Base-by-base conservation (phyloP, 148 eudicot species). In the Chenopodium quinoa region DNA sequence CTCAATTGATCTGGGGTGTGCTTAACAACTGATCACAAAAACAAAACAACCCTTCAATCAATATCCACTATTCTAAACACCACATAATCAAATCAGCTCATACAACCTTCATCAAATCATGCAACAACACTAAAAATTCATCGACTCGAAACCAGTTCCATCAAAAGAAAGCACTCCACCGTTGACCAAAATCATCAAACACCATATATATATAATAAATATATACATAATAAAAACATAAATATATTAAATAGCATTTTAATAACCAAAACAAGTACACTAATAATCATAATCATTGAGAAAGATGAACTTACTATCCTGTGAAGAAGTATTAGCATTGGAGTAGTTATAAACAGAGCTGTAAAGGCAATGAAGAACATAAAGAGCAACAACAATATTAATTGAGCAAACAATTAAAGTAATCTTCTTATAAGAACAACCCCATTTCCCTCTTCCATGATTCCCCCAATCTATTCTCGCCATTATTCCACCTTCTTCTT, bases 331-430 rank as follows among this genome's bases (percentile, higher is more conserved):
- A 37, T 75, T 71, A 31, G 73, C 69, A 40, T 76, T 69, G 16
- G 97, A 83, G 86, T 92, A 90, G 69, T 84, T 82, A 84, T 89
- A 93, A 34, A 92, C 81, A 68, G 93, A 93, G 79, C 83, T 87
- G 73, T 92, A 95, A 65, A 93, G 86, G 63, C 88, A 89, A 75
- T 85, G 92, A 68, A 95, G 86, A 88, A 92, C 89, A 86, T 86
- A 93, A 66, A 95, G 87, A 82, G 90, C 97, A 80, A 93, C 82
- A 70, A 82, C 88, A 84, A 92, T 86, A 82, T 95, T 95, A 82
- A 95, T 85, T 66, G 91, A 90, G 85, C 99, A 95, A 80, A 93
- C 83, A 73, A 91, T 62, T 12, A 95, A 75, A 22, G 97, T 90
- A 12, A 89, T 89, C 69, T 92, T 88, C 86, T 90, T 95, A 86